These are phyloP conservation scores for Epithemia pelagica DNA, from an alignment of 108 stramenopile species.

Conservation along the genomic window DNA sequence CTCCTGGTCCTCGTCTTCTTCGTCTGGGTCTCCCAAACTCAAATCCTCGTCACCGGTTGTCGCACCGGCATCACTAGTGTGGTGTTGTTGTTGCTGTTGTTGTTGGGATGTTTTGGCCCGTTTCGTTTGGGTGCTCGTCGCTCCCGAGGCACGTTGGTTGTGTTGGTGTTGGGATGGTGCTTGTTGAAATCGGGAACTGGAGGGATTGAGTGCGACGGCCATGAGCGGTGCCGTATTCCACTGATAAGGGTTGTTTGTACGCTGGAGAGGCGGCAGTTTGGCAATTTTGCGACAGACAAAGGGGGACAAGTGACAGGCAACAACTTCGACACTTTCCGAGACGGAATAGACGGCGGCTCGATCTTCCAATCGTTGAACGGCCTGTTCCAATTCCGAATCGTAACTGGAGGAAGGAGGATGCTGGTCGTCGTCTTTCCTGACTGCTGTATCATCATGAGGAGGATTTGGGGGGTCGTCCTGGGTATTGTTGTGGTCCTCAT, in stretches of 20 bases:
- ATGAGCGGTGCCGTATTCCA: conserved; percentile 13
- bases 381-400: conserved; percentile 23
- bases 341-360: conserved; percentile 61
- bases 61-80: conserved; percentile 8
- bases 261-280: conserved; percentile 15
- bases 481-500: background rate
- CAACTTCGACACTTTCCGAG: conserved; percentile 59
- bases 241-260: background rate
- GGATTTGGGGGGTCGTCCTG: conserved; percentile 2
- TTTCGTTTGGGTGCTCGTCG: conserved; percentile 1
- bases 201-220: conserved; percentile 19
- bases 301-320: conserved; percentile 49
- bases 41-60: background rate
- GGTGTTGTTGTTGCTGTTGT: too few species aligned
- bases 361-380: conserved; percentile 58
- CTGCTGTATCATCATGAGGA: too few species aligned
- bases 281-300: conserved; percentile 38
- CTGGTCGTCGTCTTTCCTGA: background rate
- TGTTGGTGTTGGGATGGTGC: background rate
- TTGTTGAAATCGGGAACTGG: conserved; percentile 8
- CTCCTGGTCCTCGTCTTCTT: background rate
- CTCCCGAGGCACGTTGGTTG: background rate
- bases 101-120: conserved; percentile 3
- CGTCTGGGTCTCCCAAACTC: background rate
- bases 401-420: background rate